These are phyloP conservation scores for Cyclotella choctawhatcheeana DNA, from an alignment of 108 stramenopile species.

Conservation along the genomic window DNA sequence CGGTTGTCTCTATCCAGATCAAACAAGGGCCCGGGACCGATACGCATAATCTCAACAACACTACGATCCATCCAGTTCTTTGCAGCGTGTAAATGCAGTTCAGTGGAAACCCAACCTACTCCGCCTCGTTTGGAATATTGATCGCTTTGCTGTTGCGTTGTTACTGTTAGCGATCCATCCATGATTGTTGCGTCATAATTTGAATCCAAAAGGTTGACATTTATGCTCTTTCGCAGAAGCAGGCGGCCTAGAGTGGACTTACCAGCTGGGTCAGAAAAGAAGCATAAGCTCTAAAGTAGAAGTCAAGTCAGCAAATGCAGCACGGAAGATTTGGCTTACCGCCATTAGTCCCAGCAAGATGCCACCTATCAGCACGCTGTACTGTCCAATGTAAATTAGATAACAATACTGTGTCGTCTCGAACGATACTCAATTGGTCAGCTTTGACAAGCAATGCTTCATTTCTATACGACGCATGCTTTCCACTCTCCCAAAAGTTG, in stretches of 20 bases:
- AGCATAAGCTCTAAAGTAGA: background rate
- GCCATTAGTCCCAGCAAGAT: slow-evolving; percentile 79
- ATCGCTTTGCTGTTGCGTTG: slow-evolving; percentile 7
- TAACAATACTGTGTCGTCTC: slow-evolving; percentile 53
- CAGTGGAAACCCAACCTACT: slow-evolving; percentile 81
- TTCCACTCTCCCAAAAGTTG: slow-evolving; percentile 36
- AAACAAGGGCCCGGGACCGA: slow-evolving; percentile 31
- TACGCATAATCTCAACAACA: slow-evolving; percentile 26
- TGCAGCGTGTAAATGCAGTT: slow-evolving; percentile 68
- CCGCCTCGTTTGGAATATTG: slow-evolving; percentile 18
- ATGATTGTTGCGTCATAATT: slow-evolving; percentile 22
- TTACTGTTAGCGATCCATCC: slow-evolving; percentile 29
- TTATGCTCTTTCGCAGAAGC: slow-evolving; percentile 42
- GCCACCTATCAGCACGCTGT: slow-evolving; percentile 65
- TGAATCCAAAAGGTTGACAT: background rate
- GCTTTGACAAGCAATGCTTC: slow-evolving; percentile 29
- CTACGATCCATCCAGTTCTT: slow-evolving; percentile 35
- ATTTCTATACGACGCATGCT: background rate
- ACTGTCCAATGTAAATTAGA: slow-evolving; percentile 70
- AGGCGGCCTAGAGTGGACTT: slow-evolving; percentile 65
- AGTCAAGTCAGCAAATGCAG: background rate
- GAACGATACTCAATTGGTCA: slow-evolving; percentile 15
- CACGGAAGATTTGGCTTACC: no score
- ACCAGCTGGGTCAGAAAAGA: slow-evolving; percentile 1
- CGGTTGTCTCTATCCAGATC: slow-evolving; percentile 17